A percentile compares a stretch with the other conserved stretches of the same genome.
Conservation (phyloP, 768 basidiomycete species). For the Boletus reticulatus region DNA sequence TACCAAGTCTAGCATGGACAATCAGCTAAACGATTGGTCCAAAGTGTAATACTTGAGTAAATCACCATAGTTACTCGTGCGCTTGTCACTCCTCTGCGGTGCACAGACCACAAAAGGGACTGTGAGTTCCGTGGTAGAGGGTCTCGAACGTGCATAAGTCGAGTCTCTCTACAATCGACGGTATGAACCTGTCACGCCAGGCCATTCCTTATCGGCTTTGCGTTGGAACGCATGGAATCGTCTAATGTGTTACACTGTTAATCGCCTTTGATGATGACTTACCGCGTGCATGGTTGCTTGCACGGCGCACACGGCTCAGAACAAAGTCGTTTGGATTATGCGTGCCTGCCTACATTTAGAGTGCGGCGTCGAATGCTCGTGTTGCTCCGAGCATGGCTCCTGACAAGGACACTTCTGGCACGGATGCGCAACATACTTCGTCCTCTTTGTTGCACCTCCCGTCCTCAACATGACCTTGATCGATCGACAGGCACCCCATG, state of each 20-base stretch:
- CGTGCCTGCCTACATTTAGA: slow-evolving; percentile 55
- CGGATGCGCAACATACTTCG: slow-evolving; percentile 41
- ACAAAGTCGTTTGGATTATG: slow-evolving; percentile 46
- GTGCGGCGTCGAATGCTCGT: slow-evolving; percentile 50
- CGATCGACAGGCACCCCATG: slow-evolving; percentile 49
- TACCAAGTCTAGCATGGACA: slow-evolving; percentile 53
- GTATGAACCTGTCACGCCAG: slow-evolving; percentile 60
- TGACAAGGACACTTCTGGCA: slow-evolving; percentile 50
- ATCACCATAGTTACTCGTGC: slow-evolving; percentile 69
- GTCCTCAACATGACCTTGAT: neutral
- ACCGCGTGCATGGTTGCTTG: slow-evolving; percentile 59
- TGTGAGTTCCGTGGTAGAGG: slow-evolving; percentile 46
- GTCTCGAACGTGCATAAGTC: slow-evolving; percentile 85
- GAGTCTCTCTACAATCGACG: slow-evolving; percentile 55
- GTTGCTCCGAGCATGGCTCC: slow-evolving; percentile 45
- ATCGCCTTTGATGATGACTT: slow-evolving; percentile 41
- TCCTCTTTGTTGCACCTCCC: slow-evolving; percentile 22
- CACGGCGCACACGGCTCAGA: slow-evolving; percentile 60
- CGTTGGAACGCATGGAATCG: slow-evolving; percentile 60
- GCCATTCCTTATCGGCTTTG: slow-evolving; percentile 38
- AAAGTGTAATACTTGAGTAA: slow-evolving; percentile 69
- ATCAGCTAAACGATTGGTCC: neutral
- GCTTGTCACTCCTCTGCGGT: slow-evolving; percentile 55
- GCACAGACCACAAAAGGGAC: slow-evolving; percentile 76
- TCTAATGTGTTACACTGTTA: slow-evolving; percentile 72